Evolutionary conservation across 2,329 filamentous ascomycete genomes (phyloP), one percentile per base, ranked within the genome.

Genomic region (Sporothrix phasma): DNA sequence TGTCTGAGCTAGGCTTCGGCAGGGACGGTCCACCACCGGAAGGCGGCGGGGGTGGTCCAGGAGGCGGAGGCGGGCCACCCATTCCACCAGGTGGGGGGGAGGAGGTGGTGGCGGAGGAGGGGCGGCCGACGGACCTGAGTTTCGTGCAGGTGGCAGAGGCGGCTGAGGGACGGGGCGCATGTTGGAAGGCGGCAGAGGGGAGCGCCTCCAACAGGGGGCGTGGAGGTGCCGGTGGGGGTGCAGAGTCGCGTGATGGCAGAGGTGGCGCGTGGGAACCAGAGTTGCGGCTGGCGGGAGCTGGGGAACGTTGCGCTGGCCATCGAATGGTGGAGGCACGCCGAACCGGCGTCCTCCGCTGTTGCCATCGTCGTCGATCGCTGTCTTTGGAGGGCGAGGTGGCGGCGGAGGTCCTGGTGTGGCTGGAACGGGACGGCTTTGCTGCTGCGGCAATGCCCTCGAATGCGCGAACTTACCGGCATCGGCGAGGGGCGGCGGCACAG

Each of bases 391-490:
- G 65, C 85, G 78, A 15, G 85, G 86, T 11, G 88, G 87, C 43
- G 88, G 87, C 26, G 86, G 84, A 31, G 88, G 87, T 1, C 83
- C 86, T 34, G 85, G 79, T 58, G 79, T 79, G 10, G 79, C 70
- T 70, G 68, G 80, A 63, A 69, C 72, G 15, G 73, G 75, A 71
- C 69, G 78, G 73, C 66, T 77, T 73, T 71, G 81, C 74, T 71
- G 78, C 69, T 74, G 82, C 73, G 66, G 77, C 73, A 71, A 80
- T 74, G 71, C 78, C 69, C 74, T 82, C 72, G 63, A 75, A 76
- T 87, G 81, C 3, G 88, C 91, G 72, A 85, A 94, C 75, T 90
- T 96, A 43, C 94, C 94, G 65, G 94, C 94, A 74, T 96, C 92
- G 63, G 90, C 85, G 66, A 97, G 77, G 2, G 93, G 90, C 39